Base-by-base conservation (phyloP, 2,329 filamentous ascomycete genomes). In the Trichoderma citrinoviride region DNA sequence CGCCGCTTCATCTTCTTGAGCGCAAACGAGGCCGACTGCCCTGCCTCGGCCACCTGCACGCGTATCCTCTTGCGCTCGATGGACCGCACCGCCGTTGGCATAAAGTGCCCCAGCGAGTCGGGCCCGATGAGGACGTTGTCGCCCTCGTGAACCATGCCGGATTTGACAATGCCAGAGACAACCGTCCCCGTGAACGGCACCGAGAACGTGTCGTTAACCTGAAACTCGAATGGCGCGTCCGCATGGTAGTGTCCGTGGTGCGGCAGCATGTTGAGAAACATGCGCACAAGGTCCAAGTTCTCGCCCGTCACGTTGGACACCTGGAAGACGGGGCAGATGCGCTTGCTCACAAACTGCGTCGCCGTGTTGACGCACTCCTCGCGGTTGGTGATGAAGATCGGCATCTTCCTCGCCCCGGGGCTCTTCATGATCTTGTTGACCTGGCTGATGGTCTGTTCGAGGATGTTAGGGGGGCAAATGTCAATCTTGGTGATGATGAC, bases 401-500 rank as follows among this genome's bases (percentile, higher is more conserved):
- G 95, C 43, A 99, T 96, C 78, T 99, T 99, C 44, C 91, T 85
- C 3, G 95, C 95, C 3, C 93, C 95, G 0, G 93, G 93, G 64
- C 91, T 96, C 77, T 97, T 97, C 69, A 99, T 83, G 58, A 99
- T 97, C 73, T 93, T 91, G 61, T 88, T 94, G 68, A 99, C 86
- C 76, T 98, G 94, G 12, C 88, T 90, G 52, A 98, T 88, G 23
- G 95, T 99, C 80, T 98, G 90, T 78, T 96, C 88, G 25, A 99
- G 82, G 72, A 99, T 97, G 69, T 98, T 91, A 1, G 94, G 93
- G 23, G 95, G 95, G 76, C 95, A 98, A 64, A 98, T 98, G 75
- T 98, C 95, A 69, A 98, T 97, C 81, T 98, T 99, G 77, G 94
- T 99, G 68, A 98, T 88, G 69, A 97, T 89, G 3, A 98, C 93